Evolutionary conservation across 2,329 filamentous ascomycete genomes (phyloP).

Genomic region (Hyphodiscus sp.): DNA sequence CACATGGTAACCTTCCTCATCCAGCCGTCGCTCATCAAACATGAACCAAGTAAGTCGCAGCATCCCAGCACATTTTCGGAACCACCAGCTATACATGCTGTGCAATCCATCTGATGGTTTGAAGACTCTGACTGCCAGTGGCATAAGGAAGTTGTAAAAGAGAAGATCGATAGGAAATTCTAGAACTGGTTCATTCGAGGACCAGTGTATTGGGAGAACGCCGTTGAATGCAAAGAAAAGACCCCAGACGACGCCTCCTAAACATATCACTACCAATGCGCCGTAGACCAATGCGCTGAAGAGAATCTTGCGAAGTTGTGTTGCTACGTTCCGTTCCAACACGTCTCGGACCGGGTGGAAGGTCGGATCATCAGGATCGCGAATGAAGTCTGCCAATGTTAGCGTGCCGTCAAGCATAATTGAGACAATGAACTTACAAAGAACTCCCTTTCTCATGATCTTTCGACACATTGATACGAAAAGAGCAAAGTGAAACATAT

Average conservation of each 20-base stretch:
- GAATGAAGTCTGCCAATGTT: conserved; percentile 70
- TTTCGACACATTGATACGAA: conserved; percentile 99
- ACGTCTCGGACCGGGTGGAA: conserved; percentile 98
- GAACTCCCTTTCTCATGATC: conserved; percentile 88
- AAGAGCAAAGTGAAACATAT: conserved; percentile 99
- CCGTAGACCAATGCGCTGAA: conserved; percentile 97
- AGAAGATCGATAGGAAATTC: conserved; percentile 92
- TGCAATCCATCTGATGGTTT: conserved; percentile 81
- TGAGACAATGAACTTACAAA: conserved; percentile 55
- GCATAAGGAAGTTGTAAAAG: conserved; percentile 96
- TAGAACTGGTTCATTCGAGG: conserved; percentile 82
- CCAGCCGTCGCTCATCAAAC: conserved; percentile 72
- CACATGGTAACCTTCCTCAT: conserved; percentile 71
- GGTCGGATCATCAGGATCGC: conserved; percentile 95
- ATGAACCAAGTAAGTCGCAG: conserved; percentile 87
- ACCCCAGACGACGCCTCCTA: conserved; percentile 95
- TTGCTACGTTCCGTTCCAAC: conserved; percentile 83
- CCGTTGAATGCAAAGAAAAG: conserved; percentile 59
- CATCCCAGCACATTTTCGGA: conserved; percentile 72
- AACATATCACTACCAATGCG: conserved; percentile 81
- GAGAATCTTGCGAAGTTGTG: conserved; percentile 89
- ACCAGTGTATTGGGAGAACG: conserved; percentile 88
- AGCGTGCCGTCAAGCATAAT: conserved; percentile 20
- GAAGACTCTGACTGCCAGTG: conserved; percentile 75
- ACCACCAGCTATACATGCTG: conserved; percentile 92